Conservation (phyloP, 108 stramenopile species). For the Nitzschia putrida region DNA sequence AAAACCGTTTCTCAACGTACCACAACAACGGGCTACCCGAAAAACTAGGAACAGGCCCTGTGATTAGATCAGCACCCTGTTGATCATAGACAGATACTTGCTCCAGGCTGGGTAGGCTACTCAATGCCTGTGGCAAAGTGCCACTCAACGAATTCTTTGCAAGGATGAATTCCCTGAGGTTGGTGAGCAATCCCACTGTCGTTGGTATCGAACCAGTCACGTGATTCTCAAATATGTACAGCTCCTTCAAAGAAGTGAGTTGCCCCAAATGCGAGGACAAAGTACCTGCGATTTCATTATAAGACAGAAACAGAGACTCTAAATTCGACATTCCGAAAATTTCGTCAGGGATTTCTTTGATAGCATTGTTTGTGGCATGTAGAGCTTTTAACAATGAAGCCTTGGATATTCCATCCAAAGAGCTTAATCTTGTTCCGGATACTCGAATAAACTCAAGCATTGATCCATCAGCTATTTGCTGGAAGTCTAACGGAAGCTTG, state of each 20-base stretch:
- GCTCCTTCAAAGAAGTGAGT: slow-evolving; percentile 41
- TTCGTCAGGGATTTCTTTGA: slow-evolving; percentile 55
- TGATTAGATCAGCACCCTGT: slow-evolving; percentile 38
- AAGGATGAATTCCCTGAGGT: slow-evolving; percentile 35
- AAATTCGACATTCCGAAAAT: slow-evolving; percentile 47
- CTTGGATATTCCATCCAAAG: slow-evolving; percentile 47
- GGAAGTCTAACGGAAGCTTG: slow-evolving; percentile 47
- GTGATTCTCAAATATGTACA: slow-evolving; percentile 39
- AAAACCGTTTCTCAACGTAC: slow-evolving; percentile 12
- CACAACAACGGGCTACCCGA: slow-evolving; percentile 41
- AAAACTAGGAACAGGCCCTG: slow-evolving; percentile 59
- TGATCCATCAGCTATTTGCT: slow-evolving; percentile 36
- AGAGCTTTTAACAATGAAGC: slow-evolving; percentile 44
- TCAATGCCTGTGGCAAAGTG: slow-evolving; percentile 35
- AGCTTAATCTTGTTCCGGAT: slow-evolving; percentile 52
- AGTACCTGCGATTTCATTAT: slow-evolving; percentile 45
- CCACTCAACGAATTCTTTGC: slow-evolving; percentile 35
- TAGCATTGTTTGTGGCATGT: slow-evolving; percentile 59
- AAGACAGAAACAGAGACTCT: slow-evolving; percentile 54
- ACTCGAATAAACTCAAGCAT: slow-evolving; percentile 53
- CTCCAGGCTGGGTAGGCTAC: slow-evolving; percentile 41
- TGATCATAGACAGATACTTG: slow-evolving; percentile 55
- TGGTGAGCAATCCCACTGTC: slow-evolving; percentile 17
- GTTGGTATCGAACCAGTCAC: slow-evolving; percentile 26
- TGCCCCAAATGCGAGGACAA: slow-evolving; percentile 17